These are phyloP conservation scores for Aspergillus asperescens DNA, from an alignment of 495 filamentous ascomycete species.

Conservation along the genomic window DNA sequence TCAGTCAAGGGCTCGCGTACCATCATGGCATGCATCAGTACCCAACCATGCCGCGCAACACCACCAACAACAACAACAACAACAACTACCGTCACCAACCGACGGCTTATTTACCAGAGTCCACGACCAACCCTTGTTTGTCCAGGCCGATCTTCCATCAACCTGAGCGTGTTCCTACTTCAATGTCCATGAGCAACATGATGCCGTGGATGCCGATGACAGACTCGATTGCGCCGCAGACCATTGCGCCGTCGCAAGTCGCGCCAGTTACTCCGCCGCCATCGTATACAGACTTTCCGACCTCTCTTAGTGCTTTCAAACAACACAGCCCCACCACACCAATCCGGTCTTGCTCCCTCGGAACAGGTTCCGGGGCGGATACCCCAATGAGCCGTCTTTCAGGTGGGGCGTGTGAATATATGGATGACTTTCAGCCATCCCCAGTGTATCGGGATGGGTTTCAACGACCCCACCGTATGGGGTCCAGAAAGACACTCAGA, in stretches of 20 bases:
- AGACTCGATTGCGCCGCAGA: slow-evolving; percentile 38
- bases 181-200: slow-evolving; percentile 43
- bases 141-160: slow-evolving; percentile 44
- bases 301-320: slow-evolving; percentile 34
- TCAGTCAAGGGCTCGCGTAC: slow-evolving; percentile 27
- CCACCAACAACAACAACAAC: slow-evolving; percentile 23
- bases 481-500: slow-evolving; percentile 33
- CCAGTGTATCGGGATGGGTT: slow-evolving; percentile 35
- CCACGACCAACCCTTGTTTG: slow-evolving; percentile 39
- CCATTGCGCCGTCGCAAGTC: slow-evolving; percentile 38
- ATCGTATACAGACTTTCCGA: slow-evolving; percentile 40
- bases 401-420: slow-evolving; percentile 30
- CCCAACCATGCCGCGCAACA: slow-evolving; percentile 32
- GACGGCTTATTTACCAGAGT: slow-evolving; percentile 36
- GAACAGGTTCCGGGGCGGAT: slow-evolving; percentile 34
- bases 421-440: slow-evolving; percentile 37
- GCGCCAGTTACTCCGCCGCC: slow-evolving; percentile 39
- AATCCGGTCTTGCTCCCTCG: slow-evolving; percentile 37
- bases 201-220: slow-evolving; percentile 36
- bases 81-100: slow-evolving; percentile 34
- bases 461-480: slow-evolving; percentile 31
- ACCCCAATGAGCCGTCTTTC: slow-evolving; percentile 40
- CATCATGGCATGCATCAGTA: slow-evolving; percentile 37
- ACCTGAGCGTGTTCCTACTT: slow-evolving; percentile 35
- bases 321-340: slow-evolving; percentile 41